Base-by-base conservation (phyloP, 2,329 filamentous ascomycete species). In the Ophioceras dolichostomum region DNA sequence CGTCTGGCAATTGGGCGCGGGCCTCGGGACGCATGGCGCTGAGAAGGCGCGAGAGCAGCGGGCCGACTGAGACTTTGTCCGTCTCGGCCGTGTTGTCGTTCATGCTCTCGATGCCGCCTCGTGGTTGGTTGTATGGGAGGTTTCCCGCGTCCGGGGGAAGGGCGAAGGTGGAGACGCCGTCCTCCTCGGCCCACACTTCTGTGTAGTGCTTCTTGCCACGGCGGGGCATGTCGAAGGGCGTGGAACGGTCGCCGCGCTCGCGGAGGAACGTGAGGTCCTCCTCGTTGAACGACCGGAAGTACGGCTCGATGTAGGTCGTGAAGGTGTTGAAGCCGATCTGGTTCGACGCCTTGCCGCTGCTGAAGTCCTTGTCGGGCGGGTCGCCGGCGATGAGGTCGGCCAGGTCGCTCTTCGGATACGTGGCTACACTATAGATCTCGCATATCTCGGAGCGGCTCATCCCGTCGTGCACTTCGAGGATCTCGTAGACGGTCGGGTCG, bases 241-340 rank as follows among this genome's bases (percentile, higher is more conserved):
- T 78, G 17, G 80, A 65, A 27, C 91, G 76, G 56, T 98, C 88
- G 40, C 88, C 86, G 49, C 85, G 74, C 59, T 98, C 91, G 50
- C 88, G 79, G 27, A 98, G 60, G 54, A 95, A 98, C 1, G 85
- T 86, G 32, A 95, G 73, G 53, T 98, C 91, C 54, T 98, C 91
- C 53, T 98, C 91, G 1, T 81, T 84, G 48, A 94, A 82, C 0
- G 83, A 78, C 5, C 89, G 76, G 46, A 95, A 91, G 61, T 84
- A 96, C 0, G 88, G 85, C 45, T 98, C 91, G 38, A 93, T 73
- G 53, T 91, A 94, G 5, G 83, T 79, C n/a, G 83, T 80, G 58
- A 98, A 98, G 2, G 89, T 94, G 39, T 77, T 82, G 46, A 91
- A 91, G 55, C 83, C 88, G 56, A 96, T 91, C 63, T 98, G 91